Base-by-base conservation (phyloP, 352 stramenopile species). In the Pythium monospermum region DNA sequence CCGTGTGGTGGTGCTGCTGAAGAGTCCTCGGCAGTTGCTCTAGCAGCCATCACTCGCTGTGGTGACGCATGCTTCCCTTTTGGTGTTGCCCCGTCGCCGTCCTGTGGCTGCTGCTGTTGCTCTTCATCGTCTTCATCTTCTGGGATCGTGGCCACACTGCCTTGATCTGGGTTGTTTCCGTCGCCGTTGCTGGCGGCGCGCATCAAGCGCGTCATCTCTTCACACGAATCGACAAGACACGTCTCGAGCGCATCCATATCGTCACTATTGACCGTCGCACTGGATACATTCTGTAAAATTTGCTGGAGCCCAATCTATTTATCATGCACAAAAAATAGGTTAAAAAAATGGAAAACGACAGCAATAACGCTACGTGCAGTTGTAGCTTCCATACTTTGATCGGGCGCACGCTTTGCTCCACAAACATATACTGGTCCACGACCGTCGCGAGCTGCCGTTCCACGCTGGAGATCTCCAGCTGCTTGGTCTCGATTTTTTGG, bases 381-480 rank as follows among this genome's bases (percentile, higher is more conserved):
- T 8, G 15, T 37, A 25, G 27, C 7, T 21, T 8, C 21, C 46
- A 10, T 30, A 88, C 81, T 66, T 93, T 91, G 38, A 93, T 74
- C 0, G 77, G 83, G 2, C 78, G 71, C 10, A 93, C 74, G 28
- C 64, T 79, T 52, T 90, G 76, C 30, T 93, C 78, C 1, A 91
- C 79, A 54, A 84, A 93, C 68, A 85, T 84, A 50, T 87, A 93
- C 53, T 91, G 74, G 23, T 93, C 79, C 16, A 89, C 64, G n/a
- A 89, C 71, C 0, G 76, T 88, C 11, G 72, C 66, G 25, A 93
- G 59, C 6, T 66, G 59, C 5, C 73, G 73, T 38, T 91, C 79
- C 10, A 83, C 58, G 18, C 46, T 75, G 4, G 69, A 83, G 27
- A 87, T 71, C 55, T 86, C 81, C 30, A 87, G 56, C 47, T 88